Percentiles rank a stretch among this genome's conserved stretches.
Conservation (phyloP, 768 basidiomycete species). For the Heimioporus sp. region DNA sequence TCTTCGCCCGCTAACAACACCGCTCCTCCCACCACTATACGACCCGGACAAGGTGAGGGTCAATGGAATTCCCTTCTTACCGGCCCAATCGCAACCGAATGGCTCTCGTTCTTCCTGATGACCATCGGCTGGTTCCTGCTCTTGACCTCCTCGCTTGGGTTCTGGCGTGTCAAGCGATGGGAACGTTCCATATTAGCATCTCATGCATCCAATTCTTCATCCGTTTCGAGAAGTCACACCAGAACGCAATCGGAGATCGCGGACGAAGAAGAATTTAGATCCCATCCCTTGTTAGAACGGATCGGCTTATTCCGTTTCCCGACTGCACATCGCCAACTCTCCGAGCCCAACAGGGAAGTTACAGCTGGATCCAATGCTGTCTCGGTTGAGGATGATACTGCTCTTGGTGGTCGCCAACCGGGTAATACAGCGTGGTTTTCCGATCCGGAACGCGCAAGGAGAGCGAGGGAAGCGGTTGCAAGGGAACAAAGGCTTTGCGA, state of each 20-base stretch:
- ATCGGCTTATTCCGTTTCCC: conserved; percentile 19
- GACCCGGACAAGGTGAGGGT: conserved; percentile 5
- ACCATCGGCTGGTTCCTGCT: conserved; percentile 87
- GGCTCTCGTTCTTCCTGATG: conserved; percentile 95
- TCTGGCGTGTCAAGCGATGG: conserved; percentile 89
- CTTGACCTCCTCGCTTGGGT: conserved; percentile 86
- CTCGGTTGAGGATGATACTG: conserved; percentile 27
- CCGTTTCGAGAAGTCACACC: conserved; percentile 34
- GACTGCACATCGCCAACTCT: conserved; percentile 6
- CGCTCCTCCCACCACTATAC: conserved; percentile 14
- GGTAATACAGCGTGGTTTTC: conserved; percentile 35
- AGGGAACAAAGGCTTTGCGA: conserved; percentile 57
- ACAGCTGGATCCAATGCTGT: conserved; percentile 6
- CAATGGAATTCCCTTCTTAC: conserved; percentile 43
- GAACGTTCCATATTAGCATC: conserved; percentile 72
- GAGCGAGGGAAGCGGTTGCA: conserved; percentile 44
- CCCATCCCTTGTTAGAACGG: conserved; percentile 30
- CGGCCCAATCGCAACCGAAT: conserved; percentile 80
- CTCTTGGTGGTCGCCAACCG: conserved; percentile 22
- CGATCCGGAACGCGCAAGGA: conserved; percentile 43
- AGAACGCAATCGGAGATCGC: conserved; percentile 25
- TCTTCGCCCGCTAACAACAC: conserved; percentile 24
- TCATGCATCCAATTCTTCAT: conserved; percentile 24
- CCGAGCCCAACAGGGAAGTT: conserved; percentile 7
- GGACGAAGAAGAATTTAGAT: conserved; percentile 25